Base-by-base conservation (phyloP, 495 filamentous ascomycete genomes). In the Trypethelium eluteriae region DNA sequence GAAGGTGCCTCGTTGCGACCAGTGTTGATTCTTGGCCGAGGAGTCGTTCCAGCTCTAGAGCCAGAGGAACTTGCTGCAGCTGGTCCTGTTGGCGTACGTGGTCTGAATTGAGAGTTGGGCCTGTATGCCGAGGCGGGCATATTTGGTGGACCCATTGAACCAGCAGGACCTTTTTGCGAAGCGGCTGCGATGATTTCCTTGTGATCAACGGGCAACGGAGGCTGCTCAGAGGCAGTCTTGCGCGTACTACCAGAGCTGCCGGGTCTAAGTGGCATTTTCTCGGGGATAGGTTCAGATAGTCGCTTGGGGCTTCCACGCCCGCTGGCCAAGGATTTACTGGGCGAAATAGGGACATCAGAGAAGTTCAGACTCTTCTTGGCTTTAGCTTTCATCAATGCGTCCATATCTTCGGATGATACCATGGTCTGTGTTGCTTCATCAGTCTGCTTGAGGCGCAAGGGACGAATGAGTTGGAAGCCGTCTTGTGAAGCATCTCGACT, bases 131-230 rank as follows among this genome's bases (percentile, higher is more conserved):
- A 96, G 62, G 94, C 91, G 38, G 93, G 90, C 65, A 90, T 81
- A 62, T 87, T 71, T 7, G 94, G 93, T 49, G 94, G 94, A 0
- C 91, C 94, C 94, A 98, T 98, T 53, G 77, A 71, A 47, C 79
- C 81, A 10, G 66, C 32, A 11, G 79, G 76, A 44, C 79, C 69
- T n/a, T 75, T 78, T 64, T 79, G 83, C 59, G 83, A 81, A 41
- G 91, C 93, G 10, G 90, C 91, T 64, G 91, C 84, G 69, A 96
- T 96, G 64, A 84, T 85, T 75, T 96, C 84, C 67, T 85, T 88
- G 75, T 95, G 91, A 72, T 96, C 91, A 9, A 78, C 66, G 50
- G 94, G 92, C 39, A 98, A 79, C 16, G 93, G 92, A 3, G 92
- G 93, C 69, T 86, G 83, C 50, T 74, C 74, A 63, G 74, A 74